These are phyloP conservation scores for Penicillium oxalicum DNA, from an alignment of 2,329 filamentous ascomycete species.

Conservation along the genomic window DNA sequence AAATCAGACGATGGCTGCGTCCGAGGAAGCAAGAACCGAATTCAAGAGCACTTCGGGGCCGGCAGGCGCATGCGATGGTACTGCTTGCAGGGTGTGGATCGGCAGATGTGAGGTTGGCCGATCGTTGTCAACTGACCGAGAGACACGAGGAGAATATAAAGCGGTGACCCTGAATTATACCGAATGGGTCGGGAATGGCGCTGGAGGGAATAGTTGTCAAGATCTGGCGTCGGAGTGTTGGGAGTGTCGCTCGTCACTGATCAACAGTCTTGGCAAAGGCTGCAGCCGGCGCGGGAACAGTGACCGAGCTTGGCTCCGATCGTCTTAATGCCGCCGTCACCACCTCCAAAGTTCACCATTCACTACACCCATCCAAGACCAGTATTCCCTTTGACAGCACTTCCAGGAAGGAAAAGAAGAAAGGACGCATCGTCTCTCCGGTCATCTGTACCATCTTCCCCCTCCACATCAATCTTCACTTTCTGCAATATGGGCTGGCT, in stretches of 20 bases:
- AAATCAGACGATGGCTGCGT: no score
- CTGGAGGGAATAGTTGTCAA: background rate
- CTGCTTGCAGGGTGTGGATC: no score
- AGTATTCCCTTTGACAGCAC: no score
- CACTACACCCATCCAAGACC: background rate
- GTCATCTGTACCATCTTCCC: background rate
- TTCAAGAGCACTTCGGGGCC: background rate
- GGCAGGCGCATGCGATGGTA: conserved; percentile 4
- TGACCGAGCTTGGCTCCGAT: conserved; percentile 5
- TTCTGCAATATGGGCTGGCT: conserved; percentile 48
- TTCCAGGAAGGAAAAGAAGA: background rate
- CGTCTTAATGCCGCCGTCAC: background rate
- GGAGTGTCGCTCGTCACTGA: conserved; percentile 8
- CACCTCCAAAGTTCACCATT: background rate
- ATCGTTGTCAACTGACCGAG: no score
- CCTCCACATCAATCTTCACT: background rate
- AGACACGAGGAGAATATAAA: background rate
- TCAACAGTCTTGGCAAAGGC: conserved; percentile 23
- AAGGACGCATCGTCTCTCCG: background rate
- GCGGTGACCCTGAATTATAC: no score
- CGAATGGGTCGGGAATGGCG: no score
- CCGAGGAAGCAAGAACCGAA: no score
- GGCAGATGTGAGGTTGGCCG: no score
- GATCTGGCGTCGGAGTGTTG: conserved; percentile 10
- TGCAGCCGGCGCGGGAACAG: conserved; percentile 13